phyloP scores from a whole-genome alignment of 2,329 filamentous ascomycete genomes.

The Trichoderma atroviride region DNA sequence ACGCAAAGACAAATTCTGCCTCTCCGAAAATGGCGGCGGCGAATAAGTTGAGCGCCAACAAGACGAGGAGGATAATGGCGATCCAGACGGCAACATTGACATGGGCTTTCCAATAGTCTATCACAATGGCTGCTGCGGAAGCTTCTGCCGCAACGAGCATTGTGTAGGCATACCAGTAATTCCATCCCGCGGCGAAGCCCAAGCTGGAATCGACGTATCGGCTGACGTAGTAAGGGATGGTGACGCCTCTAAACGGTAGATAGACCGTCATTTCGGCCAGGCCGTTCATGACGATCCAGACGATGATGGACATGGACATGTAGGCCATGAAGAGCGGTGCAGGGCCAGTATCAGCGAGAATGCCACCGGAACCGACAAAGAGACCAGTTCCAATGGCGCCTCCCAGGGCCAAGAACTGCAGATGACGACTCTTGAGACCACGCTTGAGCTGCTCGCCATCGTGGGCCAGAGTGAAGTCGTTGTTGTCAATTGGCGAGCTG shows the following conservation, averaged over 20 bases:
- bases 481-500: slow-evolving; percentile 30
- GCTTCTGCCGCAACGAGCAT: slow-evolving; percentile 62
- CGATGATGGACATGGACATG: slow-evolving; percentile 55
- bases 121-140: slow-evolving; percentile 59
- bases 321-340: slow-evolving; percentile 73
- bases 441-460: slow-evolving; percentile 53
- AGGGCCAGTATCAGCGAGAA: slow-evolving; percentile 59
- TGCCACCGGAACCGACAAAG: slow-evolving; percentile 63
- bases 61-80: slow-evolving; percentile 57
- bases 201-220: slow-evolving; percentile 59
- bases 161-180: slow-evolving; percentile 64
- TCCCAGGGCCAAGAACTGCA: slow-evolving; percentile 61
- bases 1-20: slow-evolving; percentile 64
- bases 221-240: slow-evolving; percentile 58
- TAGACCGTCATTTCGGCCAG: slow-evolving; percentile 59
- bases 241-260: slow-evolving; percentile 59
- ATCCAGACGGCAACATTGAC: slow-evolving; percentile 62
- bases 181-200: slow-evolving; percentile 61
- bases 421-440: slow-evolving; percentile 61
- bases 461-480: slow-evolving; percentile 43
- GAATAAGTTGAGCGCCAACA: slow-evolving; percentile 59
- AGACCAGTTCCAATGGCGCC: slow-evolving; percentile 66
- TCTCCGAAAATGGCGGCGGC: slow-evolving; percentile 62
- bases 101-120: slow-evolving; percentile 61
- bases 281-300: slow-evolving; percentile 58